Evolutionary conservation across 2,329 filamentous ascomycete species (phyloP), one percentile per base, ranked within the genome.

Genomic region (Aspergillus fumigatus): DNA sequence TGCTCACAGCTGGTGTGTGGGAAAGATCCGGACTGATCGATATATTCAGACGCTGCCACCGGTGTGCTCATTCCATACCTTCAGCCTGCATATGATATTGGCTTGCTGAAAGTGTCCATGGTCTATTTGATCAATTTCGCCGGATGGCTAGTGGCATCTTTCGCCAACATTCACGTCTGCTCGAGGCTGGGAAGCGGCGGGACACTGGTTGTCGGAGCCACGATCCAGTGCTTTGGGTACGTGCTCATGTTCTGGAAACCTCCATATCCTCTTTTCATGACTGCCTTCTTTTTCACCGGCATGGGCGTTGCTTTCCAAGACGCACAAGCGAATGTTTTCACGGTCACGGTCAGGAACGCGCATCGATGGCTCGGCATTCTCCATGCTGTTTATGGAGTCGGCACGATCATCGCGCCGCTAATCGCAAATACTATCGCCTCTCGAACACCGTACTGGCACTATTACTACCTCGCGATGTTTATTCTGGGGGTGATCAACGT

Each of bases 21-120:
- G 23, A 14, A 14, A 11, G 14, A 11, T 29, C 6, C 17, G 4
- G 19, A 23, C 32, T 56, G 23, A 56, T 48, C 19, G 10, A n/a
- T 38, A 29, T 38, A 26, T 52, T 17, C 27, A 66, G 64, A 66
- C 19, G 62, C 64, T 26, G 57, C 60, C 14, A 59, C 61, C n/a
- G 64, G 64, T 5, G 62, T 64, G 21, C 56, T 65, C 23, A 66
- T 66, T 38, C 64, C 64, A 8, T 66, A 66, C 48, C 60, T 66
- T 41, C 63, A 64, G 48, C 63, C 63, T 2, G 62, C 59, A 14
- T 66, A 64, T 51, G 14, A 58, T 17, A 59, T 66, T 41, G 57
- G 59, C 38, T 62, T 66, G 21, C 48, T 65, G 19, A 56, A 59
- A 40, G 61, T 66, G 35, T 66, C 64, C 19, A 63, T 61, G 38